These are phyloP conservation scores for Fraxinus xanthoxyloides DNA, from an alignment of 305 asterid species.

Conservation along the genomic window DNA sequence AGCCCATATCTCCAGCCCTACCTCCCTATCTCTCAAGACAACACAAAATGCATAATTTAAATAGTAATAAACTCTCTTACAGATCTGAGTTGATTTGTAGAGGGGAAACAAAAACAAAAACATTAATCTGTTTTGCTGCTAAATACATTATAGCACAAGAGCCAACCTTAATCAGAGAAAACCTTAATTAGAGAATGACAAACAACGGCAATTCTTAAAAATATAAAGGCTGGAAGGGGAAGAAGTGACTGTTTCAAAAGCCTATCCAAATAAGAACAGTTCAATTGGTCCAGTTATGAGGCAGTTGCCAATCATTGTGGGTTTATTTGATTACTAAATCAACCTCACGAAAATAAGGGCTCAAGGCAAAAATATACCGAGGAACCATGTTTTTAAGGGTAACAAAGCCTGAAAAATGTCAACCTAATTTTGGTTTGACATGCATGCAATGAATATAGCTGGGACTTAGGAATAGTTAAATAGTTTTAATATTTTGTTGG, in stretches of 20 bases:
- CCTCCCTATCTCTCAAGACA: background rate
- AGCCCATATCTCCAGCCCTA: background rate
- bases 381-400: background rate
- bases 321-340: background rate
- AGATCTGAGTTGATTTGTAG: background rate
- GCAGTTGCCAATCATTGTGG: background rate
- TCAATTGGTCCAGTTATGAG: background rate
- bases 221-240: background rate
- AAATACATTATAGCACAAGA: background rate
- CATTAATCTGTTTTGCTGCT: background rate
- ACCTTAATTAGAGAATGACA: background rate
- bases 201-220: background rate
- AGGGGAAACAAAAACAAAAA: background rate
- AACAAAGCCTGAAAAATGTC: background rate
- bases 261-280: background rate
- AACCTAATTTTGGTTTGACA: background rate
- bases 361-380: background rate
- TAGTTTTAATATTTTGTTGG: background rate
- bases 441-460: background rate
- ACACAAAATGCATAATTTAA: background rate
- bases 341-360: background rate
- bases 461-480: background rate
- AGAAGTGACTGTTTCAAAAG: background rate
- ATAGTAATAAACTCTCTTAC: background rate
- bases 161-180: background rate